Percentiles rank a stretch among this genome's conserved stretches.
These are phyloP conservation scores for Naganishia antarctica DNA, from an alignment of 768 basidiomycete genomes.

Conservation along the genomic window DNA sequence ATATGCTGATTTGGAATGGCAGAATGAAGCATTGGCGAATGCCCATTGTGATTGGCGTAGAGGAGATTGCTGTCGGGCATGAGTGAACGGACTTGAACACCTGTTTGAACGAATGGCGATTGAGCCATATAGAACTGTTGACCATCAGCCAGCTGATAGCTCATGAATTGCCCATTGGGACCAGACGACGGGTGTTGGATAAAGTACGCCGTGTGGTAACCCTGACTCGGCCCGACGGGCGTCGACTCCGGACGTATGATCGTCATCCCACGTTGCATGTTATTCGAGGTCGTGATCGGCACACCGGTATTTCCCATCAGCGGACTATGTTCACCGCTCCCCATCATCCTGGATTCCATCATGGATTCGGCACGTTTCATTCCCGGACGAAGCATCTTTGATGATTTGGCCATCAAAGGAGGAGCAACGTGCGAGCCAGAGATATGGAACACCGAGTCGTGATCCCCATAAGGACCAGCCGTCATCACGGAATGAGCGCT, in stretches of 20 bases:
- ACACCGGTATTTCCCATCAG: background rate
- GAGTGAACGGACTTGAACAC: constrained; percentile 12
- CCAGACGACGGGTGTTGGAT: constrained; percentile 6
- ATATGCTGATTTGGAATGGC: constrained; percentile 13
- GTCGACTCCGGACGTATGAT: constrained; percentile 13
- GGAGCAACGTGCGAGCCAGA: background rate
- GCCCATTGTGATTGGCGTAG: background rate
- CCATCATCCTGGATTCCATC: constrained; percentile 12
- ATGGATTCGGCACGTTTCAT: constrained; percentile 18
- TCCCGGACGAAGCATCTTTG: constrained; percentile 4
- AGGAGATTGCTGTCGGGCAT: constrained; percentile 1
- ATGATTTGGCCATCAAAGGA: background rate
- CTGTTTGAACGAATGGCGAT: constrained; percentile 10
- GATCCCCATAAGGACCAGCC: background rate
- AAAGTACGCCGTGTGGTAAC: constrained; percentile 16
- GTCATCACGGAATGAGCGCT: background rate
- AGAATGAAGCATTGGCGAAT: constrained; percentile 17
- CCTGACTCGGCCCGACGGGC: constrained; percentile 2
- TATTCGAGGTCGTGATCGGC: background rate
- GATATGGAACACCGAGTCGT: constrained; percentile 3
- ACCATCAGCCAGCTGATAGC: constrained; percentile 17
- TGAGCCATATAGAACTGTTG: constrained; percentile 16
- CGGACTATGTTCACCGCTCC: background rate
- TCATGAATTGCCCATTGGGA: constrained; percentile 12
- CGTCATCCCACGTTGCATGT: constrained; percentile 12